Conservation (phyloP, 169 alveolate genomes). For the Sarcocystis neurona region DNA sequence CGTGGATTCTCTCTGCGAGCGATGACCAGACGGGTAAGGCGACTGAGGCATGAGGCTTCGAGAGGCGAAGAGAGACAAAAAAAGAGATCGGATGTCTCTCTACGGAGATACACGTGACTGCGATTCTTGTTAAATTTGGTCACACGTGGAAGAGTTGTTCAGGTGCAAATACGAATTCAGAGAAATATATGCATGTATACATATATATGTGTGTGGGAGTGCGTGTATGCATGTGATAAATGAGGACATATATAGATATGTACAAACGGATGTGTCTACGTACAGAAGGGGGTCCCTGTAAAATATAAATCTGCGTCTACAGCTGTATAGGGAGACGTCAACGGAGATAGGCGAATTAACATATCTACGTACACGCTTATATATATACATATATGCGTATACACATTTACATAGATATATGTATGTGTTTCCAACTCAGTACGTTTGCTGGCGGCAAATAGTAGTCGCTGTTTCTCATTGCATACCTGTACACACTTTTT, state of each 20-base stretch:
- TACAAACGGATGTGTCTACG: neutral
- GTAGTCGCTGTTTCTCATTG: neutral
- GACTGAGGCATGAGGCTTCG: neutral
- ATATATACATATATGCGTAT: neutral
- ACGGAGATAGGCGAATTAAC: neutral
- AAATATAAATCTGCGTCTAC: neutral
- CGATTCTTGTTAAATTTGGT: neutral
- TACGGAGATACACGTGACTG: neutral
- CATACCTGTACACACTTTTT: neutral
- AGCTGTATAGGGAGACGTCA: neutral
- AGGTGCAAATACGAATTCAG: neutral
- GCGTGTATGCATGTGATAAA: too few relatives aligned
- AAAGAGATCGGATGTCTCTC: neutral
- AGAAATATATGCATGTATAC: neutral
- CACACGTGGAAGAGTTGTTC: neutral
- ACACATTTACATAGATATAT: neutral
- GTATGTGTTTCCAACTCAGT: neutral
- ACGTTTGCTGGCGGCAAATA: too few relatives aligned
- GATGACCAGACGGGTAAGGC: slow-evolving; percentile 92
- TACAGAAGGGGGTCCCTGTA: neutral
- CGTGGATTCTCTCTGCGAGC: slow-evolving; percentile 94
- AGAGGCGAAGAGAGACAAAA: neutral
- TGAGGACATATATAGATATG: neutral
- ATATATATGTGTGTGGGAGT: neutral
- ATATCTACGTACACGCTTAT: neutral